Base-by-base conservation (phyloP, 1,284 basidiomycete species). In the Porogramme epimiltina region DNA sequence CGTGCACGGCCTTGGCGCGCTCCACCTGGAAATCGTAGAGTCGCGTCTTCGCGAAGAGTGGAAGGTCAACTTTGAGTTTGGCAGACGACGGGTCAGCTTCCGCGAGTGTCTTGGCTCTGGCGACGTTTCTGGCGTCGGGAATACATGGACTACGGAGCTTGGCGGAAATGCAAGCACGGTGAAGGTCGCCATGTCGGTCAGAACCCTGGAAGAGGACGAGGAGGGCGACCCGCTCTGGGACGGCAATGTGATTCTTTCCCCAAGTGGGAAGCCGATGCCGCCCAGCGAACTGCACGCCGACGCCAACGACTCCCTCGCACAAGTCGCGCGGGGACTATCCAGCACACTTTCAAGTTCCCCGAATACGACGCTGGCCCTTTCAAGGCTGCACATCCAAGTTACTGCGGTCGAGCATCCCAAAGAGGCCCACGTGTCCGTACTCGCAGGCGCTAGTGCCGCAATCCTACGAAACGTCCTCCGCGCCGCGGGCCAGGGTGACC, bases 21-120 rank as follows among this genome's bases (percentile, higher is more conserved):
- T 95, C 24, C 92, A 95, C 66, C 79, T 95, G 6, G 93, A 95
- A 67, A 94, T 95, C 51, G 80, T 93, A 1, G 89, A 92, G 68
- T 83, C 85, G 33, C 78, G 93, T 23, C 72, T 95, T 26, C 76
- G 76, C 47, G 84, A 91, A 54, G 93, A 95, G 69, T 95, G 90
- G 82, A 79, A 82, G 24, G 91, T 78, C 18, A 77, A 82, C 37
- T 93, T 91, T 56, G 83, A 91, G 63, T 80, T 93, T 63, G 92
- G 93, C 3, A 74, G 71, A 47, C 83, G 92, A 49, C 78, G 87
- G 4, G 92, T 95, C 43, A 87, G 85, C 66, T 93, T 88, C 71
- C 81, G 91, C 23, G 92, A 95, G 70, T 80, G 84, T 20, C 70
- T 88, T 24, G 79, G 79, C 19, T 61, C 72, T 3, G 67, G 52